Evolutionary conservation across 768 basidiomycete genomes (phyloP), one percentile per base, ranked within the genome.

Genomic region (Xerocomellus amylosporus): DNA sequence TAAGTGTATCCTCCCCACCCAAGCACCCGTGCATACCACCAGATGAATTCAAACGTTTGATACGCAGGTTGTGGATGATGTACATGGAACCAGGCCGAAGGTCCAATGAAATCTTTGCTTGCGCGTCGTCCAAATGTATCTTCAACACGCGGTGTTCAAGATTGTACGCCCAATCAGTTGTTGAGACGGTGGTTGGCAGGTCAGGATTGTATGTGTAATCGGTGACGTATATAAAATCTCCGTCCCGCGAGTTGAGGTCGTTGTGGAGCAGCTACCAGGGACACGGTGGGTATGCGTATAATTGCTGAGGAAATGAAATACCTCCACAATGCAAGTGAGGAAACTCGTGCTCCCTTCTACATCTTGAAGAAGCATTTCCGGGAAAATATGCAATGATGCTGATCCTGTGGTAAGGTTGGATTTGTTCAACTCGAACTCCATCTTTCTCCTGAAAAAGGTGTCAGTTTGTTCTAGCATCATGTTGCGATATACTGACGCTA

Each of bases 271-370:
- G 65, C 86, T 87, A 52, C 14, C 49, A 31, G 26, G 30, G 40
- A 49, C 22, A 37, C 14, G 22, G 37, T 56, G 20, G 41, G 46
- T 12, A 48, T 24, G 17, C 28, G 30, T 20, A n/a, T 6, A 22
- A 47, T n/a, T 19, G 31, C 33, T 15, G 34, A 45, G 12, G 28
- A 37, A 58, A 42, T 60, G 39, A 13, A 51, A 28, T 64, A 86
- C 86, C 77, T 86, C 82, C 37, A 84, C 82, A 14, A 79, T 74
- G 57, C 83, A 85, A 44, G 77, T 77, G 55, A 85, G 78, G 55
- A 80, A 77, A 30, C 58, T 64, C 1, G 73, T 71, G 34, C 73
- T 74, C 34, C 65, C 62, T 15, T 71, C 71, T 6, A 73, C 78
- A 47, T 84, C 76, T 60, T 76, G 67, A 55, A 88, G 68, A n/a